Conservation (phyloP, 441 rosid genomes). For the Populus hybrid region DNA sequence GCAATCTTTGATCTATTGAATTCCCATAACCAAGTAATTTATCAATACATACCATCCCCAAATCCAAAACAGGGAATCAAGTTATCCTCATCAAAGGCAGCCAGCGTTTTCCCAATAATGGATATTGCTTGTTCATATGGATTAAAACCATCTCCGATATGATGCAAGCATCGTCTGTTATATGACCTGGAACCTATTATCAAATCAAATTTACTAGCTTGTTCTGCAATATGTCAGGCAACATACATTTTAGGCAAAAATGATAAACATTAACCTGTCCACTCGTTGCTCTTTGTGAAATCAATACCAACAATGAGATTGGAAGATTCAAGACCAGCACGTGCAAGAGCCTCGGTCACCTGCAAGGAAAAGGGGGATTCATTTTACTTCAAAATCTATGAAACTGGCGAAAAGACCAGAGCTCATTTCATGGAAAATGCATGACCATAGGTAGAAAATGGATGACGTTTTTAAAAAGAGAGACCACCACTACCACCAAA, state of each 20-base stretch:
- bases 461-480: not conserved
- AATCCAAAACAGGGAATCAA: conserved; percentile 83
- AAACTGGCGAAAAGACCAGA: not conserved
- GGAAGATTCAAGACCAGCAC: conserved; percentile 91
- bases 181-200: conserved; percentile 59
- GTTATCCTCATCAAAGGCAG: conserved; percentile 79
- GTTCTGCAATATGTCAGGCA: conserved; percentile 4
- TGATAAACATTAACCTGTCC: conserved; percentile 63
- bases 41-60: conserved; percentile 60
- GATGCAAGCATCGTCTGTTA: conserved; percentile 58
- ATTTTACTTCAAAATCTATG: not conserved
- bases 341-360: conserved; percentile 81
- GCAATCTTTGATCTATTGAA: not conserved
- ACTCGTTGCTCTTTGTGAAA: conserved; percentile 93
- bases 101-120: conserved; percentile 73
- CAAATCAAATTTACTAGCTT: conserved; percentile 12
- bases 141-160: conserved; percentile 53
- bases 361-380: conserved; percentile 19
- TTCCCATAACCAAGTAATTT: not conserved
- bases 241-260: not conserved
- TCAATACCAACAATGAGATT: conserved; percentile 91
- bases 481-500: no score
- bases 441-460: no score
- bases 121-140: conserved; percentile 84
- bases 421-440: not conserved